Base-by-base conservation (phyloP, 2,329 filamentous ascomycete genomes). In the Dactylellina parvicollis region DNA sequence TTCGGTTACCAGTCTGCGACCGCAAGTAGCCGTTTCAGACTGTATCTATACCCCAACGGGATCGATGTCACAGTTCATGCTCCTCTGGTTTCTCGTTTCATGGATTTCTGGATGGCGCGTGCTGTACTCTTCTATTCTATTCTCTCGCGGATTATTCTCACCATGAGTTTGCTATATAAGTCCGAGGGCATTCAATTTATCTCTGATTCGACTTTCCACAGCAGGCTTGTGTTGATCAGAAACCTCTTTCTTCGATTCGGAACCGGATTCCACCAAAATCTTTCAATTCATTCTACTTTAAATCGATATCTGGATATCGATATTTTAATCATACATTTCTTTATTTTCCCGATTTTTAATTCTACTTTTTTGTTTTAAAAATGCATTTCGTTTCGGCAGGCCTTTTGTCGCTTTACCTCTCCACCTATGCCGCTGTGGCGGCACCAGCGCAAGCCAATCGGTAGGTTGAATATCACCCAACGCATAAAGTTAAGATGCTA, bases 321-420 rank as follows among this genome's bases (percentile, higher is more conserved):
- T 46, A 36, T 54, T 38, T 24, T 36, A 34, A 20, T 32, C 30
- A 32, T 4, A 9, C 4, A 50, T 57, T 44, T 28, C 14, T 9
- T 28, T n/a, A 28, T 24, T 9, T 28, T 38, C n/a, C 50, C 2
- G 47, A 22, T 64, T 52, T n/a, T 49, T 34, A 22, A 38, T 55
- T 40, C 40, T 38, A n/a, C 30, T 56, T 24, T 20, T 47, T 40
- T 32, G 26, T 36, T n/a, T 12, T 2, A 9, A 64, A 54, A 52
- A 72, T 72, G 67, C 44, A 22, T 42, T 34, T 34, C 42, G 10
- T 28, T 55, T 64, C 59, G 18, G 30, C 49, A 36, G 55, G 59
- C 16, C 42, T 72, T 38, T 60, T 72, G 42, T 64, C 67, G 14
- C 34, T 72, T 14, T 72, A 61, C 28, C 49, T 72, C 28, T 32